Conservation (phyloP, 371 early-diverging fungal genomes). For the Mortierella sp. region DNA sequence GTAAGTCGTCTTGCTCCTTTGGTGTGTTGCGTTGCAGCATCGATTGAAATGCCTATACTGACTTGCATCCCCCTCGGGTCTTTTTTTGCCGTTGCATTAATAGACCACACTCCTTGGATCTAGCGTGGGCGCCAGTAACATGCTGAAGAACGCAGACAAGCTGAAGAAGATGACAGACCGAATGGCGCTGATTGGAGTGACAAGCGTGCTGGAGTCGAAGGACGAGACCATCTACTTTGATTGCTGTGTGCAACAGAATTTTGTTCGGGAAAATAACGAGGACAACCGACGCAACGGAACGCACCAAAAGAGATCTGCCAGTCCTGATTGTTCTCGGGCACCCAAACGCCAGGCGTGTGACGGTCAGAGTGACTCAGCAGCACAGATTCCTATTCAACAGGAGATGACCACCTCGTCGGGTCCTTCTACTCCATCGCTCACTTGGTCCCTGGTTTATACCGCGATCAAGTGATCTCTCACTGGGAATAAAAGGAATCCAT, state of each 20-base stretch:
- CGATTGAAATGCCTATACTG: no score
- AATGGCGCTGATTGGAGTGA: conserved; percentile 16
- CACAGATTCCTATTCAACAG: neutral
- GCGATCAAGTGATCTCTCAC: neutral
- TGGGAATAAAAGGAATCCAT: neutral
- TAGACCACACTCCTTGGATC: conserved; percentile 17
- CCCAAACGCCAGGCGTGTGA: neutral
- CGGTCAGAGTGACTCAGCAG: neutral
- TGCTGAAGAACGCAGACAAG: neutral
- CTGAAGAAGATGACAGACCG: conserved; percentile 3
- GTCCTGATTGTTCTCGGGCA: neutral
- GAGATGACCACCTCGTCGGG: neutral
- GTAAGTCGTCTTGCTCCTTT: conserved; percentile 1
- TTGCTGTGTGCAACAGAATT: conserved; percentile 13
- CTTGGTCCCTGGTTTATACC: neutral
- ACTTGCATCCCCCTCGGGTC: no score
- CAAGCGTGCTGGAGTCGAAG: neutral
- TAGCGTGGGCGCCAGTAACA: conserved; percentile 10
- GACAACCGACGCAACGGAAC: neutral
- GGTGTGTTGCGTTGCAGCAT: no score
- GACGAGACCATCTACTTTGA: conserved; percentile 19
- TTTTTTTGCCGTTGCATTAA: neutral
- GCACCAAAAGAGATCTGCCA: neutral
- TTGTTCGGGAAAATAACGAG: neutral
- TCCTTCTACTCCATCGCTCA: no score